phyloP scores from a whole-genome alignment of 805 yeast genomes.

The Saturnispora silvae region DNA sequence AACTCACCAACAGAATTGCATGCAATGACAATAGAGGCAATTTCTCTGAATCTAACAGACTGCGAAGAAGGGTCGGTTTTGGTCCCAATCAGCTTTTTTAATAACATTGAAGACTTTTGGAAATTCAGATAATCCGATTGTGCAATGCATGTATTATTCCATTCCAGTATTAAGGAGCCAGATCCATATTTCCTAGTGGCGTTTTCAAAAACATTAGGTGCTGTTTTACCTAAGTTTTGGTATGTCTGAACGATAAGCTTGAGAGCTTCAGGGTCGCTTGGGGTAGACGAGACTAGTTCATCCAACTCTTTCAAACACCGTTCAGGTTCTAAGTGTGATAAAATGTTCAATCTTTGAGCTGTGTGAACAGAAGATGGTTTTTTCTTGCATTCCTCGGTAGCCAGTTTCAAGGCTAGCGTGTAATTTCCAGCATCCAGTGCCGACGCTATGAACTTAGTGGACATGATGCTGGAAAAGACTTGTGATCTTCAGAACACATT shows the following conservation, averaged over 20 bases:
- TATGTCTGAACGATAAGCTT: constrained; percentile 38
- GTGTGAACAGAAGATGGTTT: constrained; percentile 48
- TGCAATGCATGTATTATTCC: constrained; percentile 48
- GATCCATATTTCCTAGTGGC: constrained; percentile 50
- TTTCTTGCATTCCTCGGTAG: constrained; percentile 39
- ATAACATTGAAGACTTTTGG: constrained; percentile 43
- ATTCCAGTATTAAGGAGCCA: constrained; percentile 34
- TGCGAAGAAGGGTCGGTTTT: constrained; percentile 21
- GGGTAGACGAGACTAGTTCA: constrained; percentile 27
- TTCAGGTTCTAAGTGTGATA: constrained; percentile 25
- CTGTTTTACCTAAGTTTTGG: constrained; percentile 22
- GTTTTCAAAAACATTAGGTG: constrained; percentile 43
- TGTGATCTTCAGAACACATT: neutral
- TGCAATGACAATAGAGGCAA: constrained; percentile 40
- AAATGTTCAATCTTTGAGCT: constrained; percentile 32
- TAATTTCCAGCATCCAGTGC: constrained; percentile 35
- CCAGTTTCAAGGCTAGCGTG: constrained; percentile 39
- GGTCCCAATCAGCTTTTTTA: constrained; percentile 22
- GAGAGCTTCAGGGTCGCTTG: constrained; percentile 47
- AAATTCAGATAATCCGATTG: constrained; percentile 38
- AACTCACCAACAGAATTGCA: constrained; percentile 21
- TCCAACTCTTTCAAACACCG: constrained; percentile 27
- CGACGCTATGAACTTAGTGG: constrained; percentile 16
- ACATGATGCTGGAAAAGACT: constrained; percentile 13
- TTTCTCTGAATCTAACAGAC: constrained; percentile 40